Conservation (phyloP, 176 grass and related monocot genomes). For the Paspalum notatum region DNA sequence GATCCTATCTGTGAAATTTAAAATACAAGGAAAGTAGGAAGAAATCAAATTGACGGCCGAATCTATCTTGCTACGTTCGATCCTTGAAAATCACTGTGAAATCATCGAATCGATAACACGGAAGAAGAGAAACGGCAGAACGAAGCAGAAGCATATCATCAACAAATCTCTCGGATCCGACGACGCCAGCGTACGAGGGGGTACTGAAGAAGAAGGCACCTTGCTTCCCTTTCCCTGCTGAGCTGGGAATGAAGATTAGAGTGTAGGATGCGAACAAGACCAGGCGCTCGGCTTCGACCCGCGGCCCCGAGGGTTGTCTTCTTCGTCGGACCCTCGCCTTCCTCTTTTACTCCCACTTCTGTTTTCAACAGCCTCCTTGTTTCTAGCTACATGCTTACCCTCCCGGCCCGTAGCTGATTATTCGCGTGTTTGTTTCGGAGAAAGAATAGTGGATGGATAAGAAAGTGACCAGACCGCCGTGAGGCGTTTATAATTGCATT, state of each 20-base stretch:
- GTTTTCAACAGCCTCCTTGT: conserved; percentile 4
- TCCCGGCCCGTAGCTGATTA: conserved; percentile 8
- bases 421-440: conserved; percentile 39
- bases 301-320: not conserved
- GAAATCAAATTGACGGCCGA: no score
- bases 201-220: not conserved
- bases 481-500: conserved; percentile 43
- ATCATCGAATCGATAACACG: no score
- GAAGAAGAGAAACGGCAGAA: conserved; percentile 6
- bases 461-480: conserved; percentile 41
- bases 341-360: conserved; percentile 2
- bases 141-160: conserved; percentile 13
- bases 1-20: not conserved
- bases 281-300: not conserved
- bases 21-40: not conserved
- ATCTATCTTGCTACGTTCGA: no score
- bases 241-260: not conserved
- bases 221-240: conserved; percentile 30
- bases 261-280: not conserved
- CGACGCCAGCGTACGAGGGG: conserved; percentile 30
- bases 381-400: not conserved
- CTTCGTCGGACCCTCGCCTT: not conserved
- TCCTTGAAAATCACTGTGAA: no score
- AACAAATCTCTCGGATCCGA: conserved; percentile 25
- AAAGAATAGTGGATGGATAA: conserved; percentile 34